A percentile compares a stretch with the other conserved stretches of the same genome.
These are phyloP conservation scores for Phenoliferia sp. DNA, from an alignment of 1,284 basidiomycete genomes.

Conservation along the genomic window DNA sequence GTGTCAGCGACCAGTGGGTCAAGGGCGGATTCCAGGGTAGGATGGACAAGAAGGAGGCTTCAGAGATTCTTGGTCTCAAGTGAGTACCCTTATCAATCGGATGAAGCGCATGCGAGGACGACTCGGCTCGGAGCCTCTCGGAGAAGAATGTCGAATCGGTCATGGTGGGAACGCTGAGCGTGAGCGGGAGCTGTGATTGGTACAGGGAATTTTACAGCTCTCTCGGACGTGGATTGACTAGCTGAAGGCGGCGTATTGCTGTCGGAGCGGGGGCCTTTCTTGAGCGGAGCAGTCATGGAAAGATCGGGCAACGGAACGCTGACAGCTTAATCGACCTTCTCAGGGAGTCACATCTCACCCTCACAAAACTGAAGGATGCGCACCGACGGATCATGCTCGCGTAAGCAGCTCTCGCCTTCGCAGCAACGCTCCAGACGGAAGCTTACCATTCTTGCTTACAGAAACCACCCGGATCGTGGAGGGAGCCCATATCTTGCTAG, in stretches of 20 bases:
- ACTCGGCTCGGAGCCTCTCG: not conserved
- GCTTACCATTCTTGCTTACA: not conserved
- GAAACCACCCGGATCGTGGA: slow-evolving; percentile 91
- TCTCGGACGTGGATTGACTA: not conserved
- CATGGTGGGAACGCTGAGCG: too few species aligned
- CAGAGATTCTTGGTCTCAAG: slow-evolving; percentile 88
- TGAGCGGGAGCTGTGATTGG: too few species aligned
- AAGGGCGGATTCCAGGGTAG: slow-evolving; percentile 92
- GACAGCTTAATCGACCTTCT: not conserved
- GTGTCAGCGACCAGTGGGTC: slow-evolving; percentile 27
- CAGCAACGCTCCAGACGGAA: not conserved
- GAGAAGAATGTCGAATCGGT: not conserved
- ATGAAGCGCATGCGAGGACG: too few species aligned
- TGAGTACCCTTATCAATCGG: slow-evolving; percentile 51
- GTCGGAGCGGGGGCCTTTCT: too few species aligned
- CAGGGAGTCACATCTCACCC: slow-evolving; percentile 69
- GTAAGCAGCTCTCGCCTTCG: slow-evolving; percentile 14
- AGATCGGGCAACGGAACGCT: too few species aligned
- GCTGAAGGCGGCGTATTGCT: too few species aligned
- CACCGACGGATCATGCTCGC: slow-evolving; percentile 89
- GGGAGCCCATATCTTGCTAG: slow-evolving; percentile 96
- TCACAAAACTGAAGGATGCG: slow-evolving; percentile 76
- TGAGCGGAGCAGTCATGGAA: too few species aligned
- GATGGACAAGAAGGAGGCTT: slow-evolving; percentile 93
- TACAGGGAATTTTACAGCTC: too few species aligned